Conservation (phyloP, 306 rosid genomes). For the Vigna mungo region DNA sequence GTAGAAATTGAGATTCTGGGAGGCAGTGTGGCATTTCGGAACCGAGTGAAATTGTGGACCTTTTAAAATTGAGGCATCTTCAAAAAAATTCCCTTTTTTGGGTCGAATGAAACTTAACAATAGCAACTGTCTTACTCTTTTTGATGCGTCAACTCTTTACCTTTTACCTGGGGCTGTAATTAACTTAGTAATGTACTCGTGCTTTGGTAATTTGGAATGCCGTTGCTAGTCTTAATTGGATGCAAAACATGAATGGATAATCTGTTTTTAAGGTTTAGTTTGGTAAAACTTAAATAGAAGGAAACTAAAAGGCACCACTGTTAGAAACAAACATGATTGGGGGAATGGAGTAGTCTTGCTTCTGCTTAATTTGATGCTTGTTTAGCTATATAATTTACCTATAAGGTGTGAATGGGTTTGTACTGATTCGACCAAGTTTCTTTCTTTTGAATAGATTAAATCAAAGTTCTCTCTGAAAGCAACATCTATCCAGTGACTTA, state of each 20-base stretch:
- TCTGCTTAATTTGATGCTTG: slow-evolving; percentile 11
- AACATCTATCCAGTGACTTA: slow-evolving; percentile 24
- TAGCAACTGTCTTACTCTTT: background rate
- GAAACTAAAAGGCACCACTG: background rate
- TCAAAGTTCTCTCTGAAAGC: slow-evolving; percentile 22
- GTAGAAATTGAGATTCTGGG: slow-evolving; percentile 27
- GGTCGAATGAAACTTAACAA: background rate
- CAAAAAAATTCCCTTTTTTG: background rate
- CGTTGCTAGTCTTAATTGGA: slow-evolving; percentile 9
- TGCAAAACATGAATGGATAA: background rate
- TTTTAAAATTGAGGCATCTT: background rate
- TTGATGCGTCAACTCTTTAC: background rate
- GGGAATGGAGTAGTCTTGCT: too few species aligned
- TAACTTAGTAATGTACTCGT: background rate
- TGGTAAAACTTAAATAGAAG: background rate
- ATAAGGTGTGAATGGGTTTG: background rate
- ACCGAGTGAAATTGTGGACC: background rate
- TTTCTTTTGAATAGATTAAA: slow-evolving; percentile 14
- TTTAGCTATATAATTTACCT: slow-evolving; percentile 15
- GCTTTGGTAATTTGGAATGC: slow-evolving; percentile 13
- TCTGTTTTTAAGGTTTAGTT: slow-evolving; percentile 24
- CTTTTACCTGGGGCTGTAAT: background rate
- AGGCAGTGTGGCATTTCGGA: background rate
- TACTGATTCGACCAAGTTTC: slow-evolving; percentile 8
- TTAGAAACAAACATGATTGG: too few species aligned